Base-by-base conservation (phyloP, 352 stramenopile species). In the Phytophthora crassamura region DNA sequence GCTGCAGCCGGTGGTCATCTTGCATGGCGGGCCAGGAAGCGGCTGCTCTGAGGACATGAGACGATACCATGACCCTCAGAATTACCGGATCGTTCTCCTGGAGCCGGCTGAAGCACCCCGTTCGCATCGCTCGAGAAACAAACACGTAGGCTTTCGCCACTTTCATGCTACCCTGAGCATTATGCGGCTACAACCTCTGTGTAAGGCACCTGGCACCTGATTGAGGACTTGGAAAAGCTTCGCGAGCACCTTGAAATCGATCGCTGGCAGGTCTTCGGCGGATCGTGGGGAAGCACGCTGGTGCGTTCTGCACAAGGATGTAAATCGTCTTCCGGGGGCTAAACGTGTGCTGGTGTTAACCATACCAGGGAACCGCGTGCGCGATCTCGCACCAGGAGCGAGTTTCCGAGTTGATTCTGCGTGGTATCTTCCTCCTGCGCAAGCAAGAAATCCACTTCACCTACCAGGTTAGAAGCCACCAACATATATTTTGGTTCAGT, bases 211-310 rank as follows among this genome's bases (percentile, higher is more conserved):
- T 85, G 85, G 72, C 77, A 94, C 52, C 64, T 98, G 45, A 82
- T 98, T 2, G 69, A 95, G 25, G 95, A 98, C 80, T 93, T 97
- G 67, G 93, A 98, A 75, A 80, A 76, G n/a, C 76, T 98, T 34
- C 79, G 91, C 2, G 69, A 75, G 5, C 70, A 96, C 39, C 73
- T 98, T 8, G 18, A 83, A 2, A 87, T 98, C 57, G 85, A 98
- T 8, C 79, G 84, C 35, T 98, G 91, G 91, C 85, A 93, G 54
- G 87, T 98, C 30, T 91, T 98, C 49, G 93, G 95, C 12, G 95
- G 95, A 50, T 97, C 85, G 3, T 98, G 95, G 95, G 95, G 95
- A 20, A 94, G 80, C 47, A 98, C 93, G 2, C 64, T 98, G 48
- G 82, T 91, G 74, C 9, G 58, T 49, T 38, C 33, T 35, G 35